Evolutionary conservation across 768 basidiomycete genomes (phyloP).

Genomic region (Gloeopeniophorella convolvens): DNA sequence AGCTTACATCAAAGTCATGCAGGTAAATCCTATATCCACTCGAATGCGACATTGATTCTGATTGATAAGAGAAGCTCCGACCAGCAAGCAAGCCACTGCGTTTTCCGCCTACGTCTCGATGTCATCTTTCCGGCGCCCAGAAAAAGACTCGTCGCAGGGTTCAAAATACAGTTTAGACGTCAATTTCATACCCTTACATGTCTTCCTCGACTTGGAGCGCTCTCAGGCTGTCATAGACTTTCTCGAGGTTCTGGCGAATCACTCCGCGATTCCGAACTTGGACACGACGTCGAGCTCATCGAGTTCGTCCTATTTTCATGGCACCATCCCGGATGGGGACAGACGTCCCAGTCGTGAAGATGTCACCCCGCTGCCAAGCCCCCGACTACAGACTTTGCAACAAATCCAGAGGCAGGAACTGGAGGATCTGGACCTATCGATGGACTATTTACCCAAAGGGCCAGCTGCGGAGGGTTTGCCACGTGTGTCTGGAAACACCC

Average conservation of each 20-base stretch:
- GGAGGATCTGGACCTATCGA: slow-evolving; percentile 51
- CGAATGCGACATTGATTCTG: not conserved
- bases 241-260: slow-evolving; percentile 36
- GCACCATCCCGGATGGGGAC: not conserved
- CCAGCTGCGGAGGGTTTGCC: not conserved
- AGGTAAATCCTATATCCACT: not conserved
- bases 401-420: slow-evolving; percentile 47
- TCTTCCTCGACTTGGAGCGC: slow-evolving; percentile 64
- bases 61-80: not conserved
- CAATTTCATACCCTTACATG: slow-evolving; percentile 57
- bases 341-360: not conserved
- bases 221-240: slow-evolving; percentile 41
- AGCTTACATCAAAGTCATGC: slow-evolving; percentile 1
- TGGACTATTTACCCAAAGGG: slow-evolving; percentile 35
- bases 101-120: slow-evolving; percentile 17
- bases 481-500: not conserved
- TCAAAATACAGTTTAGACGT: slow-evolving; percentile 30
- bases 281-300: not conserved
- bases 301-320: slow-evolving; percentile 1
- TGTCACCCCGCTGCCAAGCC: slow-evolving; percentile 8
- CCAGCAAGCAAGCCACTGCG: slow-evolving; percentile 10
- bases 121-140: slow-evolving; percentile 3
- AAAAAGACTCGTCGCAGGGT: not conserved
- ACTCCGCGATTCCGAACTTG: not conserved
- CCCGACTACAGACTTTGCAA: slow-evolving; percentile 31